These are phyloP conservation scores for Suillus subluteus DNA, from an alignment of 768 basidiomycete genomes.

Conservation along the genomic window DNA sequence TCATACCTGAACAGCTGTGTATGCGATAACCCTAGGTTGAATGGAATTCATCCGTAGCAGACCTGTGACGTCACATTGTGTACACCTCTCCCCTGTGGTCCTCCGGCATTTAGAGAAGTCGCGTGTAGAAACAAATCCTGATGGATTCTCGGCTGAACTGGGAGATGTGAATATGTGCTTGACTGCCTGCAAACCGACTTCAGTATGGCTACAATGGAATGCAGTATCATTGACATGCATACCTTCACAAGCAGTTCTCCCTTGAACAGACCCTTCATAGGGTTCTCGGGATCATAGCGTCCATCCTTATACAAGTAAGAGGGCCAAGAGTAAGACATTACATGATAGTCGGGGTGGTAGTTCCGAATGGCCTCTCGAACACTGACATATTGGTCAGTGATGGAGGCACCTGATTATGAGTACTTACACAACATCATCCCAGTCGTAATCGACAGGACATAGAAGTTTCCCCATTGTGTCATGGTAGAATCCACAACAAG, in stretches of 20 bases:
- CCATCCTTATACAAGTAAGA: conserved; percentile 18
- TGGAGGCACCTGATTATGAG: no score
- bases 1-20: conserved; percentile 29
- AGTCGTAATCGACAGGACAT: background rate
- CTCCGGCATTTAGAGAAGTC: background rate
- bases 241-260: conserved; percentile 22
- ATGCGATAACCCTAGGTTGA: conserved; percentile 26
- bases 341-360: conserved; percentile 18
- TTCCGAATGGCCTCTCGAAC: conserved; percentile 11
- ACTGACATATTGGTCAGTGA: background rate
- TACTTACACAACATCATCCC: background rate
- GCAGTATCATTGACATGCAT: no score
- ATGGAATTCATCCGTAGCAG: conserved; percentile 15
- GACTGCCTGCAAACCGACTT: conserved; percentile 10
- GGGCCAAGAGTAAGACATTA: conserved; percentile 23
- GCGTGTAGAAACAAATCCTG: no score
- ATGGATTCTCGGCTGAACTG: conserved; percentile 7
- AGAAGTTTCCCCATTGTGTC: background rate
- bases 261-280: conserved; percentile 21
- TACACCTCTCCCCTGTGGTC: conserved; percentile 6
- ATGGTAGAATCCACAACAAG: conserved; percentile 3
- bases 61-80: conserved; percentile 13
- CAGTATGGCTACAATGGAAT: no score
- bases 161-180: conserved; percentile 26
- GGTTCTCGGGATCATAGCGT: conserved; percentile 15